These are phyloP conservation scores for Thoreauomyces humboldtii DNA, from an alignment of 192 early-diverging fungal species.

Conservation along the genomic window DNA sequence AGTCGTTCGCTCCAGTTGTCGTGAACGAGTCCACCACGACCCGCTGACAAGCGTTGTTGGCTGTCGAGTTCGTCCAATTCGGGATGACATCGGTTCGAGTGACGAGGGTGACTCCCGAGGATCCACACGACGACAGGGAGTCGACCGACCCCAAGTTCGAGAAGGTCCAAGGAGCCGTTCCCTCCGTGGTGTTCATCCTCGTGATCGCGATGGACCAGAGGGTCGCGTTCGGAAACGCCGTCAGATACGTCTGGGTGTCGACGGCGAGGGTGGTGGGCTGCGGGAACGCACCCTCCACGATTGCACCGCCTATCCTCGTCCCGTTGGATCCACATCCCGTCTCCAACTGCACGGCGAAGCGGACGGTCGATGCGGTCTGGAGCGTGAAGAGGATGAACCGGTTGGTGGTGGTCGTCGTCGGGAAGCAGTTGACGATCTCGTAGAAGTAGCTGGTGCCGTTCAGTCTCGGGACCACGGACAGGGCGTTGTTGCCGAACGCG, in stretches of 20 bases:
- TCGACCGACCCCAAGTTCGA: neutral
- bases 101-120: neutral
- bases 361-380: neutral
- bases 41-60: neutral
- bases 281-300: neutral
- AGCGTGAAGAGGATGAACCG: conserved; percentile 1
- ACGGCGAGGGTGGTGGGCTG: neutral
- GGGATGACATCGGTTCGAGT: neutral
- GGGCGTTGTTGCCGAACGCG: neutral
- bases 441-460: conserved; percentile 1
- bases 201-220: neutral
- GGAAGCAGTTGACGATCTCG: neutral
- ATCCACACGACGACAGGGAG: neutral
- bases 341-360: neutral
- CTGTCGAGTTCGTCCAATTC: neutral
- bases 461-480: neutral
- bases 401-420: neutral
- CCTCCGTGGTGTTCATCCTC: neutral
- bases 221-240: neutral
- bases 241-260: conserved; percentile 2
- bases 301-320: neutral
- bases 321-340: neutral
- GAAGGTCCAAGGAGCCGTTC: conserved; percentile 2
- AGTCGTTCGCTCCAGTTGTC: neutral
- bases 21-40: conserved; percentile 1